These are phyloP conservation scores for Rubia yunnanensis DNA, from an alignment of 257 asterid genomes.

Conservation along the genomic window DNA sequence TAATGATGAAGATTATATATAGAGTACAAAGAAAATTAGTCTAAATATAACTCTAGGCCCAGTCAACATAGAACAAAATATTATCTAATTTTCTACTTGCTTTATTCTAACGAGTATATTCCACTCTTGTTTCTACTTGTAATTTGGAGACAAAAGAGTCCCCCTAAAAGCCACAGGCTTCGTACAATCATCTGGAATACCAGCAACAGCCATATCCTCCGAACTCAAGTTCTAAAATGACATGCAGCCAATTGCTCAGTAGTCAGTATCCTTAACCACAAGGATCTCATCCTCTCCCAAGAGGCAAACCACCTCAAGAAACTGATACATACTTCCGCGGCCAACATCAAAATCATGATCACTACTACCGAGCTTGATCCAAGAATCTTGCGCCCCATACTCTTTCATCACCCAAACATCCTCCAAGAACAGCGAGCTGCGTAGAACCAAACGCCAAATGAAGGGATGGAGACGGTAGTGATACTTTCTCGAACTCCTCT, in stretches of 20 bases:
- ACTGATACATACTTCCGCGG: neutral
- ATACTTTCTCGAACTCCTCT: slow-evolving; percentile 31
- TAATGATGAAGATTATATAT: no score
- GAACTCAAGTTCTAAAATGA: neutral
- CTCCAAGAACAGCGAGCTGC: no score
- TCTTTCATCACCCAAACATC: slow-evolving; percentile 39
- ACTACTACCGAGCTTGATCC: slow-evolving; percentile 28
- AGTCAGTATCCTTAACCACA: slow-evolving; percentile 13
- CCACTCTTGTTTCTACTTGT: no score
- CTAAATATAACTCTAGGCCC: no score
- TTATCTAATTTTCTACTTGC: no score
- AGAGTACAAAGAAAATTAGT: no score
- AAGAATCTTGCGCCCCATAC: slow-evolving; percentile 26
- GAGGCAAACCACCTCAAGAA: slow-evolving; percentile 17
- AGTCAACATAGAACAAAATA: no score
- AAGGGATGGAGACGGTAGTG: slow-evolving; percentile 31
- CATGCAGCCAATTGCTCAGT: neutral
- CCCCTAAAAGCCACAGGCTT: neutral
- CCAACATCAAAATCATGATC: no score
- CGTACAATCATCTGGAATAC: neutral
- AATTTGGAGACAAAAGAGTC: slow-evolving; percentile 10
- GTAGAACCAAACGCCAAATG: no score
- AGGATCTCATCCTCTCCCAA: slow-evolving; percentile 21
- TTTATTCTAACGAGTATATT: no score
- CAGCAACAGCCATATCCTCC: slow-evolving; percentile 17